Evolutionary conservation across 371 early-diverging fungal genomes (phyloP), one percentile per base, ranked within the genome.

Genomic region (Saksenaea vasiformis): DNA sequence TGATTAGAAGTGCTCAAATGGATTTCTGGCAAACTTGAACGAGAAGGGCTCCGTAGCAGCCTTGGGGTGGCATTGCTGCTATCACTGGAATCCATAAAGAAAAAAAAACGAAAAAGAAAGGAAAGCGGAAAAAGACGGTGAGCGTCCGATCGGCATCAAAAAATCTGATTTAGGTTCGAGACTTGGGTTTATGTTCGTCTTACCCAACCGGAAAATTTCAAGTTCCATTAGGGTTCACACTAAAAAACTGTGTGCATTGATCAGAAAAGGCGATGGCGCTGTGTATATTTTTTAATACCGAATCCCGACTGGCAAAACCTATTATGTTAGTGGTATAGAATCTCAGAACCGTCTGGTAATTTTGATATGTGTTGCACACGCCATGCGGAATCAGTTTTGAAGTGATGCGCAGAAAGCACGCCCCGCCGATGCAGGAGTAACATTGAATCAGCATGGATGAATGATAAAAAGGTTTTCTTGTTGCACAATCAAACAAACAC

Each of bases 11-110:
- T 53, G 47, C 35, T 61, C n/a, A 61, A 34, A 31, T 61, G 35
- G 34, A 35, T 53, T 24, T 61, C 53, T 51, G 61, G 47, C 24
- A 61, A 61, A 53, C 54, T 61, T 17, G 51, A 38, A 36, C 19
- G 15, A n/a, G 37, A 61, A 53, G 0, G 53, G 44, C 51, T 27
- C 36, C 53, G 27, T 51, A 14, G n/a, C 53, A 17, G 61, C 22
- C 10, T 22, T n/a, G n/a, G n/a, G 51, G 51, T 47, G 22, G n/a
- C 22, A 22, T 17, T 22, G 22, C 3, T 31, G 31, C 27, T 47
- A 19, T 22, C 51, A 47, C 22, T 0, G 22, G 22, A 22, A 47
- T 10, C 10, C 17, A 10, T 3, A 19, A 47, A 47, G 22, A 47
- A 47, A 47, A 47, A 47, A 8, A 9, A 22, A 11, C 14, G 17